Evolutionary conservation across 495 filamentous ascomycete genomes (phyloP).

Genomic region (Pseudevernia furfuracea): DNA sequence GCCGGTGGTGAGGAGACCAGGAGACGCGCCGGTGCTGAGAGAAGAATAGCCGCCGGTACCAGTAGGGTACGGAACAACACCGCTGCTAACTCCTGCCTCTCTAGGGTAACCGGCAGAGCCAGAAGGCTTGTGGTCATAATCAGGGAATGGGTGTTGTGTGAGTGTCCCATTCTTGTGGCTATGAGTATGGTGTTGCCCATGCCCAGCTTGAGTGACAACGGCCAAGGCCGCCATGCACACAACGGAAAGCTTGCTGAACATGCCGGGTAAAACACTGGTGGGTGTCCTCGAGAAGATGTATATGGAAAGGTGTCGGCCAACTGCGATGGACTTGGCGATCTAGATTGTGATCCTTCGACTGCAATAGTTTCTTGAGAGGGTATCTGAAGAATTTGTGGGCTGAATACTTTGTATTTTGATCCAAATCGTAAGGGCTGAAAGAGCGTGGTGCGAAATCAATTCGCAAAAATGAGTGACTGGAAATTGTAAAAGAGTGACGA

Average conservation of each 20-base stretch:
- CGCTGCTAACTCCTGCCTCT: neutral
- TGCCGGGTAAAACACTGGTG: no score
- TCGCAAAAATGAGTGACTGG: constrained; percentile 45
- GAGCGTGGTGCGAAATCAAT: constrained; percentile 42
- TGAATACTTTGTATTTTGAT: constrained; percentile 11
- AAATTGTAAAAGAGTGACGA: constrained; percentile 28
- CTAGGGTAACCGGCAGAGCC: neutral
- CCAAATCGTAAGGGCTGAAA: constrained; percentile 22
- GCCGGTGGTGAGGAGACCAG: constrained; percentile 11
- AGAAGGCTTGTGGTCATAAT: neutral
- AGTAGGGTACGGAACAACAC: constrained; percentile 8
- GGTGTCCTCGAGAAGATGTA: no score
- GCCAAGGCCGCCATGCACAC: constrained; percentile 44
- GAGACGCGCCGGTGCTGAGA: constrained; percentile 10
- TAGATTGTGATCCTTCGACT: neutral
- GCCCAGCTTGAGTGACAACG: constrained; percentile 34
- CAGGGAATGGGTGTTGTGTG: neutral
- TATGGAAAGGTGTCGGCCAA: constrained; percentile 7
- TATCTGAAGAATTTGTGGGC: neutral
- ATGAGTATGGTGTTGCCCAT: constrained; percentile 28
- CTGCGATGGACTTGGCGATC: constrained; percentile 11
- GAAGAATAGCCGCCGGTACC: neutral
- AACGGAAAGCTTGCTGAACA: constrained; percentile 42
- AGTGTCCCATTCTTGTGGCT: constrained; percentile 23
- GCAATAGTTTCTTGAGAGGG: neutral